Percentiles rank a stretch among this genome's conserved stretches.
Evolutionary conservation across 2,329 filamentous ascomycete species (phyloP).

Genomic region (Fusarium humuli): DNA sequence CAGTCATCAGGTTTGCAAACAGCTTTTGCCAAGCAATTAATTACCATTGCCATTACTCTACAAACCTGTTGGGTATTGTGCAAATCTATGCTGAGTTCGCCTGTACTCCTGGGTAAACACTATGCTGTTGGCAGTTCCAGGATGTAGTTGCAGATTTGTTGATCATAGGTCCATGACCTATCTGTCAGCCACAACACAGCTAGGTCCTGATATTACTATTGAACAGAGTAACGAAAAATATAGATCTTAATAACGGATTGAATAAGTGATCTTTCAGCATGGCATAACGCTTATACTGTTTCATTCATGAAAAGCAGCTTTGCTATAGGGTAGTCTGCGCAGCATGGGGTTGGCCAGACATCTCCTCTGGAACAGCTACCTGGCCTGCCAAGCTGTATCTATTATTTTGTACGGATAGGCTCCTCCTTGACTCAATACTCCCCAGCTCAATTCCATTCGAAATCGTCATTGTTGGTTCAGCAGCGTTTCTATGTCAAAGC

Average conservation of each 20-base stretch:
- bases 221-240: no score
- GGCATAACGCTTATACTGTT: not conserved
- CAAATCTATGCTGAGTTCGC: no score
- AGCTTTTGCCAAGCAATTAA: no score
- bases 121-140: no score
- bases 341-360: not conserved
- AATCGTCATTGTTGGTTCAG: not conserved
- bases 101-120: no score
- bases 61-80: no score
- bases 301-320: not conserved
- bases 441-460: not conserved
- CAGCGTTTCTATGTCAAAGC: conserved; percentile 16
- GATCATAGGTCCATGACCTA: no score
- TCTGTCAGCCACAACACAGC: no score
- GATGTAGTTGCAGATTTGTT: no score
- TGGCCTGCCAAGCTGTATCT: not conserved
- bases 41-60: no score
- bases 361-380: not conserved
- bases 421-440: not conserved
- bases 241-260: no score
- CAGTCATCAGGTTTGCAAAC: not conserved
- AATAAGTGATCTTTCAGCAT: not conserved
- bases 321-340: not conserved
- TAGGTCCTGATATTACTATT: no score
- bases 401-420: not conserved